A percentile compares a stretch with the other conserved stretches of the same genome.
Conservation (phyloP, 1,284 basidiomycete genomes). For the Rhodofomes roseus region DNA sequence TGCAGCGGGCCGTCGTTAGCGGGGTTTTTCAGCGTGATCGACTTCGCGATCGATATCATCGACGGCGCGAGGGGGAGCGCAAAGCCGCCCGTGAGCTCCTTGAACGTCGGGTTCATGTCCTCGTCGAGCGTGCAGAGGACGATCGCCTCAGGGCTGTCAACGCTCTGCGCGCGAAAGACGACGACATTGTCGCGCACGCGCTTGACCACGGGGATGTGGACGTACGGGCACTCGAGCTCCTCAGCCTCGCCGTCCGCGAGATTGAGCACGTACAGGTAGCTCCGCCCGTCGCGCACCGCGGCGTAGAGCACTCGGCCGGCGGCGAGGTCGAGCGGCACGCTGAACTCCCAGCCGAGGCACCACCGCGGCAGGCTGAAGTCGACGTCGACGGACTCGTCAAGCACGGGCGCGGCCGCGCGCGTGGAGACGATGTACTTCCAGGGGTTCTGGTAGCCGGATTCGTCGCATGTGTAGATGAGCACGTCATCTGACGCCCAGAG, state of each 20-base stretch:
- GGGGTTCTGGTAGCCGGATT: conserved; percentile 67
- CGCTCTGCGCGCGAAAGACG: conserved; percentile 42
- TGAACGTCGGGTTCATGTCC: conserved; percentile 26
- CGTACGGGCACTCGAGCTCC: conserved; percentile 42
- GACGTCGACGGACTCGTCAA: conserved; percentile 41
- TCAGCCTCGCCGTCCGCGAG: conserved; percentile 31
- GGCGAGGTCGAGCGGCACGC: conserved; percentile 43
- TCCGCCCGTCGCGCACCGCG: conserved; percentile 46
- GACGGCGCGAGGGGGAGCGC: conserved; percentile 21
- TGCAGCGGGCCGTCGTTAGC: conserved; percentile 42
- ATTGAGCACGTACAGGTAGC: conserved; percentile 45
- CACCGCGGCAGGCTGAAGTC: conserved; percentile 64
- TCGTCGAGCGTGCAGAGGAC: conserved; percentile 35
- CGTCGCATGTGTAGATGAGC: conserved; percentile 67
- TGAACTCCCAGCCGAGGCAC: conserved; percentile 48
- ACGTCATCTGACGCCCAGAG: conserved; percentile 55
- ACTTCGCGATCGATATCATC: conserved; percentile 43
- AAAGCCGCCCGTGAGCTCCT: conserved; percentile 25
- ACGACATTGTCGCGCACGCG: conserved; percentile 33
- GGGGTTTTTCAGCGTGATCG: conserved; percentile 37
- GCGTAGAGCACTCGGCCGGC: conserved; percentile 41
- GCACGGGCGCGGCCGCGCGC: conserved; percentile 36
- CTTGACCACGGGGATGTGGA: conserved; percentile 38
- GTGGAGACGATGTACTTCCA: conserved; percentile 45
- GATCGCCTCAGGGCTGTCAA: conserved; percentile 33